These are phyloP conservation scores for Paraconiothyrium brasiliense DNA, from an alignment of 2,329 filamentous ascomycete species.

Conservation along the genomic window DNA sequence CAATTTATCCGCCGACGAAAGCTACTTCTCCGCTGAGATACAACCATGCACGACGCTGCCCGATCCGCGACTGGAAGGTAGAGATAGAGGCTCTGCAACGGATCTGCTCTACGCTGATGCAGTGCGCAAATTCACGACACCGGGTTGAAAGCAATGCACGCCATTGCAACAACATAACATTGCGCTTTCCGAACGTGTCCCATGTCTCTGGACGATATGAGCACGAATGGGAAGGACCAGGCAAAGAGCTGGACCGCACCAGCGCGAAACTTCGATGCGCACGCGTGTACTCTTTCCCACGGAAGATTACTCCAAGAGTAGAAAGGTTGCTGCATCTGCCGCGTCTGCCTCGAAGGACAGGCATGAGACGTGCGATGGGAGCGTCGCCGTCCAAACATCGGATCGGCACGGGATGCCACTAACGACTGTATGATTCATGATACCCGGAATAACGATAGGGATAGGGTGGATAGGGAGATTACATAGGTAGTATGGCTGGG, in stretches of 20 bases:
- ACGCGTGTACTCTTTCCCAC: neutral
- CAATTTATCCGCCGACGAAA: constrained; percentile 19
- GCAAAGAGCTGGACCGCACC: neutral
- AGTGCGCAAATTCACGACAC: constrained; percentile 23
- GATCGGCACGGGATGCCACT: neutral
- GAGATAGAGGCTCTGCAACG: constrained; percentile 31
- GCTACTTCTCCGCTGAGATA: constrained; percentile 22
- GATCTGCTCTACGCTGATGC: constrained; percentile 32
- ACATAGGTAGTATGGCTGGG: neutral
- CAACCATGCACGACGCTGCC: constrained; percentile 18
- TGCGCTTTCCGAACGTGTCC: neutral
- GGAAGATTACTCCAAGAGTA: no score
- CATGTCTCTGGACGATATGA: no score
- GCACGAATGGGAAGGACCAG: neutral
- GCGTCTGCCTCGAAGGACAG: no score
- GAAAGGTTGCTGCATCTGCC: no score
- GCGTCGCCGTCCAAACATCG: no score
- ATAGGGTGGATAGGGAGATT: neutral
- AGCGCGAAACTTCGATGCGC: neutral
- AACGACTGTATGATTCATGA: neutral
- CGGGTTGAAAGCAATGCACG: constrained; percentile 16
- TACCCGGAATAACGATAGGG: neutral
- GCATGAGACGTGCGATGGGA: no score
- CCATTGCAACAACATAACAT: neutral
- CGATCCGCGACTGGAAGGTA: constrained; percentile 22